Conservation (phyloP, 257 asterid genomes). For the Solanum sejunctum region DNA sequence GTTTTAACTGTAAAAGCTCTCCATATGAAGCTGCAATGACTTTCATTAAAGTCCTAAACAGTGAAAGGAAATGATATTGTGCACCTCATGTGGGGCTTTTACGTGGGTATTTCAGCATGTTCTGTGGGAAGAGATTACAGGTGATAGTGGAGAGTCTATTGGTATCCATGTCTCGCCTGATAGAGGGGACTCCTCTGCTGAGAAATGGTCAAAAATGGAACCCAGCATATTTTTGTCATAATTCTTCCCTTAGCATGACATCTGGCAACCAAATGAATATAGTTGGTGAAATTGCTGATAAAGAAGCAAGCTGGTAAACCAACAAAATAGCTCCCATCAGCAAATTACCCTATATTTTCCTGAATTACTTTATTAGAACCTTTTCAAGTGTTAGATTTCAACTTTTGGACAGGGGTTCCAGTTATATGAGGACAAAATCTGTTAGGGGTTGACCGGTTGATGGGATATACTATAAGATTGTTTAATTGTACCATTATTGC, state of each 20-base stretch:
- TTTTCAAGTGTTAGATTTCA: not conserved
- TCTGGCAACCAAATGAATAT: not conserved
- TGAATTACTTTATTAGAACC: not conserved
- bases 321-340: not conserved
- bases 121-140: not conserved
- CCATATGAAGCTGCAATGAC: not conserved
- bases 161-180: not conserved
- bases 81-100: not conserved
- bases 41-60: not conserved
- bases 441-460: not conserved
- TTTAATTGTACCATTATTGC: not conserved
- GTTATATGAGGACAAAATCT: not conserved
- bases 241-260: not conserved
- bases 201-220: not conserved
- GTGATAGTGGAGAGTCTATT: not conserved
- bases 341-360: not conserved
- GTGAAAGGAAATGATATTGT: not conserved
- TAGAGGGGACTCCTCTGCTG: not conserved
- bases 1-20: not conserved
- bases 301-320: not conserved
- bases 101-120: not conserved
- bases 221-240: not conserved
- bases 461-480: not conserved
- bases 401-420: not conserved
- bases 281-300: not conserved